Base-by-base conservation (phyloP, 768 basidiomycete genomes). In the Polyporus arcularius region DNA sequence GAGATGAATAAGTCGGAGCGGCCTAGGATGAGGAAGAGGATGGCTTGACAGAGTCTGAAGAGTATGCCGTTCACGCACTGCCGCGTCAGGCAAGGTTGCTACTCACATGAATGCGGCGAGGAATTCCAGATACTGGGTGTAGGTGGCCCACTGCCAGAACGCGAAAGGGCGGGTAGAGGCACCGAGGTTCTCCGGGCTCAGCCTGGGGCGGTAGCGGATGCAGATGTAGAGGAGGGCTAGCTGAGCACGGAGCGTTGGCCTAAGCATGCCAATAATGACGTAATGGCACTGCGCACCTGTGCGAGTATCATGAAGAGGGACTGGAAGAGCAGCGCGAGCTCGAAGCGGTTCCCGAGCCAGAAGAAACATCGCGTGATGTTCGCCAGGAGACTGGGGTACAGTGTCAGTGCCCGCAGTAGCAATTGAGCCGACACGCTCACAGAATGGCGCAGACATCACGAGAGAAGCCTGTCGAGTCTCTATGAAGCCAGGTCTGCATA, bases 351-450 rank as follows among this genome's bases (percentile, higher is more conserved):
- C 57, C 92, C 92, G 39, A 94, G 75, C 92, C 92, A 94, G 75
- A 94, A 94, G 79, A 93, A 94, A 73, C 92, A 94, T 68, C 92
- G 82, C 28, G 89, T 88, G 55, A 94, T 92, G 73, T 94, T 94
- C 52, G 92, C 90, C 60, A 90, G 79, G 35, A 93, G 78, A 66
- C 90, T 92, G 54, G 18, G 55, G 32, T 30, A 15, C 21, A 28
- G 26, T 48, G 11, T 35, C 35, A 35, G 35, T 3, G 11, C 11
- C 43, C 4, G 18, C 43, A 45, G 16, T 7, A 42, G 41, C 26
- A 46, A 3, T 16, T 10, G 2, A n/a, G 18, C 45, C 26, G 10
- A 9, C n/a, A 21, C 5, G 21, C 76, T 73, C 61, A 91, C 86
- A 94, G 75, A 60, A 94, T 93, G 8, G 89, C 92, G 68, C 91